Evolutionary conservation across 2,329 filamentous ascomycete species (phyloP), one percentile per base, ranked within the genome.

Genomic region (Aspergillus eucalypticola): DNA sequence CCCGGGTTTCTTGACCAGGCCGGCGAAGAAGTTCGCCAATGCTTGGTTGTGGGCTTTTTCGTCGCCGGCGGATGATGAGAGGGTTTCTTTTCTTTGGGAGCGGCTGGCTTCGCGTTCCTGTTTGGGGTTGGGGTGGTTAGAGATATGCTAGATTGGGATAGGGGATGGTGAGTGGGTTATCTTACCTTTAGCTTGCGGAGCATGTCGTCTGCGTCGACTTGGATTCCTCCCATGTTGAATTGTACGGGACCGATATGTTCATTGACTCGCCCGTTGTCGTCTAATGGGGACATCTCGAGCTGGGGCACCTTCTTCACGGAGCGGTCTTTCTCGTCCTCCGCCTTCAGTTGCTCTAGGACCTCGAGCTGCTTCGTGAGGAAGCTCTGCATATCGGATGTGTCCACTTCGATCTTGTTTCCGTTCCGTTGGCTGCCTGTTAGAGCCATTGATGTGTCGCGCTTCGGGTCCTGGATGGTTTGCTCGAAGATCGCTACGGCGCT

Each of bases 181-280:
- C 78, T 71, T 78, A 94, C 91, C 86, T 92, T 93, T 62, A 96
- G 82, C 68, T 90, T 86, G 75, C 92, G 90, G 60, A 96, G 79
- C 90, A 96, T 95, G 70, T 96, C 92, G 71, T 96, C 93, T 8
- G 92, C 92, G 76, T 97, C 92, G 29, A 96, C 91, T 73, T 96
- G 92, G 64, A 99, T 97, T 56, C 95, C 95, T 44, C 95, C 95
- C 84, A 99, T 95, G 74, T 99, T 99, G 80, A 98, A 97, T 72
- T 96, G 92, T 65, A 97, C 92, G 0, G 93, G 92, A 0, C 93
- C 93, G 70, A 96, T 96, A 69, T 96, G 92, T 70, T 94, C 90
- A 67, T 88, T 88, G 56, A 84, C 82, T 27, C 76, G 78, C 64
- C 69, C 75, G 54, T 73, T 74, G 55, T 76, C 74, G 54, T 75